Base-by-base conservation (phyloP, 257 asterid species). In the Osmanthus fragrans region DNA sequence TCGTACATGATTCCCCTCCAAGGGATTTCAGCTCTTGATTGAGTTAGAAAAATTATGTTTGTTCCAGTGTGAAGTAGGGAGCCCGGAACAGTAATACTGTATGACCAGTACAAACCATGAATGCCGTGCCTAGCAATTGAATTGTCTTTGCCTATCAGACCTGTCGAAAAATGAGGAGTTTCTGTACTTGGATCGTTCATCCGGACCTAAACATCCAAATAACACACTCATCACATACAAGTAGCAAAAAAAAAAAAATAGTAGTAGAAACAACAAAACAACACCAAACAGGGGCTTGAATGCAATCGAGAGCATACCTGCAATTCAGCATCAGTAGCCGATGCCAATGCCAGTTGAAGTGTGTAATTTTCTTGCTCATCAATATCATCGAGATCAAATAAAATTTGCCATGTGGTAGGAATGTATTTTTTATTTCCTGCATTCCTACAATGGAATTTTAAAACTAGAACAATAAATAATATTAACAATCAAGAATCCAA, bases 121-220 rank as follows among this genome's bases (percentile, higher is more conserved):
- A 92, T 94, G 2, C 98, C 97, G 80, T 94, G 98, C 33, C 98
- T 88, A 3, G 97, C 98, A 37, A 94, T 88, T 2, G 97, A 73
- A 36, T 94, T 94, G 84, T 94, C 98, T 66, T 76, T 85, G 2
- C 98, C 97, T 18, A 94, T 89, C 2, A 75, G n/a, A 2, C 88
- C 89, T 6, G 91, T 93, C 3, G 89, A 84, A 68, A 88, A 92
- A 66, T 79, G 80, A 16, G 90, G 89, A 1, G 29, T 45, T 40
- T 47, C 81, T 1, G 36, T 23, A 8, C 72, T 76, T 77, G 65
- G 83, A 11, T 83, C 83, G 29, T 91, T 90, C 37, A 90, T 73
- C 49, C 89, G 83, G 29, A 92, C 87, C 97, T 93, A 39, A 68
- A 69, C 19, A 34, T 3, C 16, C 29, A 69, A 27, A 45, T 21